Evolutionary conservation across 495 filamentous ascomycete species (phyloP), one percentile per base, ranked within the genome.

Genomic region (Parathielavia hyrcaniae): DNA sequence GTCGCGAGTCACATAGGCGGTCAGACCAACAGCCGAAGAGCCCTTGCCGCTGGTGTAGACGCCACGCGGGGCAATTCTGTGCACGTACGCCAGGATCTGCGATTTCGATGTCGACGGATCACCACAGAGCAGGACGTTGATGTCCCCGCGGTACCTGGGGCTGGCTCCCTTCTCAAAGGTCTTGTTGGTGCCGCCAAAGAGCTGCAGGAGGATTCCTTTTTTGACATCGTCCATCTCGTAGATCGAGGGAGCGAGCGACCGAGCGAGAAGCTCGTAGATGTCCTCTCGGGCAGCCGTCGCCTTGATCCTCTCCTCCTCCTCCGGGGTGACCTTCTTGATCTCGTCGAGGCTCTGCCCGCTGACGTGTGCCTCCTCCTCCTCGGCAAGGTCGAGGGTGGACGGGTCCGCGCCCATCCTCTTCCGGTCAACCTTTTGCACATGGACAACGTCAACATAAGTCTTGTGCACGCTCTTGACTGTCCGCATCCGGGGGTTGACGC

Each of bases 151-250:
- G 69, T 98, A 98, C 59, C 86, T 90, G 11, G 93, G 93, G 65
- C 87, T 95, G 56, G 91, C 93, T 48, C 93, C 93, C 71, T 96
- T 96, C 63, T 97, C 86, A 70, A 98, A 98, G 0, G 87, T 85
- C 72, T 98, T 98, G 75, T 98, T 98, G n/a, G 93, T 97, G 26
- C 93, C 93, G 16, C 93, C 95, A 67, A 98, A 98, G 47, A 98
- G 79, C 65, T 98, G 93, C 4, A 98, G 83, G 12, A 98, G 77
- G 55, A 98, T 95, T 30, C 93, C 93, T 71, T 98, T 98, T 81
- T 97, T 97, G 38, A 97, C 89, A 68, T 99, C 93, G 58, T 97
- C 95, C 88, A 93, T 90, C 69, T 99, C 93, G 74, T 95, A 97
- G 62, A 99, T 82, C 58, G 90, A 96, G 19, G 93, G 93, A 2